These are phyloP conservation scores for Mitragyna speciosa DNA, from an alignment of 257 asterid genomes.

Conservation along the genomic window DNA sequence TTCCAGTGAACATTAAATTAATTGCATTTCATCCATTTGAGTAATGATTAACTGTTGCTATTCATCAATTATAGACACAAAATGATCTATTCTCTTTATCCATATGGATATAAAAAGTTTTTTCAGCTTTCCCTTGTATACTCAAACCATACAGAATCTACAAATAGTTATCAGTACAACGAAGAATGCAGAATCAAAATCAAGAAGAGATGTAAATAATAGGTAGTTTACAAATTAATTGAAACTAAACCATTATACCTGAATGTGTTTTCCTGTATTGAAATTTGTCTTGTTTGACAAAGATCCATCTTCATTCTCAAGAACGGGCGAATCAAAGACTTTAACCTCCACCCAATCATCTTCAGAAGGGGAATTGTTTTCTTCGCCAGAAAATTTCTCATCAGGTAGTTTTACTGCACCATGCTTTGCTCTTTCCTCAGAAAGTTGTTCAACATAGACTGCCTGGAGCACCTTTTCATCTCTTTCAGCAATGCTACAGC, in stretches of 20 bases:
- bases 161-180: background rate
- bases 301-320: slow-evolving; percentile 28
- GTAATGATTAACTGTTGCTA: background rate
- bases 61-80: background rate
- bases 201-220: background rate
- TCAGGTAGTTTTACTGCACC: slow-evolving; percentile 30
- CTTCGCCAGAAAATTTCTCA: slow-evolving; percentile 44
- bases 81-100: background rate
- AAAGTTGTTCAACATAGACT: slow-evolving; percentile 35
- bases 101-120: background rate
- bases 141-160: background rate
- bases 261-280: slow-evolving; percentile 18
- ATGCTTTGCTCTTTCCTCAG: slow-evolving; percentile 30
- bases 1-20: background rate
- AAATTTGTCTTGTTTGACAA: slow-evolving; percentile 28
- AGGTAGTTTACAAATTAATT: background rate
- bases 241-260: slow-evolving; percentile 29
- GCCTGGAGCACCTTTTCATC: slow-evolving; percentile 57
- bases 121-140: background rate
- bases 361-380: slow-evolving; percentile 47
- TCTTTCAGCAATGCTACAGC: slow-evolving; percentile 75
- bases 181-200: too few species aligned
- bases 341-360: slow-evolving; percentile 86
- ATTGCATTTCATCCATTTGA: background rate
- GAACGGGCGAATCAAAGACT: slow-evolving; percentile 33